Percentiles rank a stretch among this genome's conserved stretches.
phyloP scores from a whole-genome alignment of 108 stramenopile genomes.

The Cyclotella atomus region DNA sequence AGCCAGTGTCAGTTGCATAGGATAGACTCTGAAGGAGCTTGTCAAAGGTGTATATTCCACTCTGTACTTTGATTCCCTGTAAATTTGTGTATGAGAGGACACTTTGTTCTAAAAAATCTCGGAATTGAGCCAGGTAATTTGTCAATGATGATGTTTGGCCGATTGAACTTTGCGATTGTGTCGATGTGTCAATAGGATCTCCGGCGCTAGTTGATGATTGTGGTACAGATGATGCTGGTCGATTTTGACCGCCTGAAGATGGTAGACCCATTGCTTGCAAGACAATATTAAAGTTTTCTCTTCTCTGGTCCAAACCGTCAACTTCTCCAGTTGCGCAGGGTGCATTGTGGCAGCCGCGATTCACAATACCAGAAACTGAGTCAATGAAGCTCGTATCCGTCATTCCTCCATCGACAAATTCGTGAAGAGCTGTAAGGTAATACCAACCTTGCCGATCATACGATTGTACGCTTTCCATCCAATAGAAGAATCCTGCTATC shows the following conservation, averaged over 20 bases:
- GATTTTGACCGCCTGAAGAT: too few species aligned
- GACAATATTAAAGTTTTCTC: slow-evolving; percentile 10
- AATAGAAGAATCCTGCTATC: slow-evolving; percentile 44
- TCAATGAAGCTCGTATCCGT: slow-evolving; percentile 37
- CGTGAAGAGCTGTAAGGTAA: slow-evolving; percentile 39
- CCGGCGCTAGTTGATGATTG: too few species aligned
- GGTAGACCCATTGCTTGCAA: background rate
- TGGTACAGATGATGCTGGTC: too few species aligned
- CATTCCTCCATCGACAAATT: slow-evolving; percentile 50
- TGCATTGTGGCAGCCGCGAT: slow-evolving; percentile 45
- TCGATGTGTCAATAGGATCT: too few species aligned
- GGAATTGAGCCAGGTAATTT: too few species aligned
- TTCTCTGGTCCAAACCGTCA: slow-evolving; percentile 17
- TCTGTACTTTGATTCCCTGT: background rate
- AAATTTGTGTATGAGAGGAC: slow-evolving; percentile 5
- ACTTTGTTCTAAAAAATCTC: slow-evolving; percentile 3
- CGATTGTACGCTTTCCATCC: slow-evolving; percentile 49
- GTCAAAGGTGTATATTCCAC: slow-evolving; percentile 20
- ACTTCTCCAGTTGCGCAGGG: slow-evolving; percentile 36
- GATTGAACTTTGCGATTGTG: too few species aligned
- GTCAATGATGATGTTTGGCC: too few species aligned
- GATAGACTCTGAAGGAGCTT: slow-evolving; percentile 5
- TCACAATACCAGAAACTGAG: slow-evolving; percentile 47
- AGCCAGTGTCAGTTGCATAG: background rate
- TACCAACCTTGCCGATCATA: slow-evolving; percentile 48